A percentile compares a stretch with the other conserved stretches of the same genome.
Evolutionary conservation across 2,329 filamentous ascomycete species (phyloP).

Genomic region (Aspergillus arachidicola): DNA sequence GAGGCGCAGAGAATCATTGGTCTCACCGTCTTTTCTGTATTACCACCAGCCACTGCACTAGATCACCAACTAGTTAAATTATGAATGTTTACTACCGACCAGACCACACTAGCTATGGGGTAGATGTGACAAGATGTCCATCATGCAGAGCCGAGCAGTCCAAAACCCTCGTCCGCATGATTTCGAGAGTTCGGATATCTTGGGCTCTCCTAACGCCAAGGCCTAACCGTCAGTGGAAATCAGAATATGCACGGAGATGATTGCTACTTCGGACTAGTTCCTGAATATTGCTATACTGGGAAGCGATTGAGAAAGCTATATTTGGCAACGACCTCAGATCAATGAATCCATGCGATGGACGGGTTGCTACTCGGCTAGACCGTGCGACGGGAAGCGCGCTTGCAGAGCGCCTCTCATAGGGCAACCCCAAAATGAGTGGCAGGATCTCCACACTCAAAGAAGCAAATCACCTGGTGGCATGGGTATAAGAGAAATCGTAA

Average conservation of each 20-base stretch:
- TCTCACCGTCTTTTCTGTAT: conserved; percentile 16
- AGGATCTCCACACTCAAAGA: conserved; percentile 14
- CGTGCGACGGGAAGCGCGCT: conserved; percentile 33
- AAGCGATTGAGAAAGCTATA: conserved; percentile 12
- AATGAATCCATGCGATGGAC: conserved; percentile 8
- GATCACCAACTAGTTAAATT: conserved; percentile 4
- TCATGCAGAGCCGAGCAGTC: conserved; percentile 22
- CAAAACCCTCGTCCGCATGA: conserved; percentile 9
- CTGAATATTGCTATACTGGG: conserved; percentile 1
- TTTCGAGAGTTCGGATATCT: background rate
- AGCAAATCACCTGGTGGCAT: conserved; percentile 20
- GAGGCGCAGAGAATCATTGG: background rate
- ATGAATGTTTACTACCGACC: conserved; percentile 11
- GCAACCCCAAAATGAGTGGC: conserved; percentile 9
- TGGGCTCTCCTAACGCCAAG: conserved; percentile 13
- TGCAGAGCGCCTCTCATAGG: conserved; percentile 34
- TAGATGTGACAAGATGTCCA: conserved; percentile 20
- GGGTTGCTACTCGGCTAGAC: conserved; percentile 11
- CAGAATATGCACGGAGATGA: conserved; percentile 16
- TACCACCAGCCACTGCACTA: background rate
- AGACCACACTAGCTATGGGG: conserved; percentile 18
- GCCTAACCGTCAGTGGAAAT: background rate
- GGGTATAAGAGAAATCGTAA: background rate
- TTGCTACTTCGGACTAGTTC: conserved; percentile 18
- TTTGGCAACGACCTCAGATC: conserved; percentile 19